These are phyloP conservation scores for Oropetium thomaeum DNA, from an alignment of 176 grass and related monocot species.

Conservation along the genomic window DNA sequence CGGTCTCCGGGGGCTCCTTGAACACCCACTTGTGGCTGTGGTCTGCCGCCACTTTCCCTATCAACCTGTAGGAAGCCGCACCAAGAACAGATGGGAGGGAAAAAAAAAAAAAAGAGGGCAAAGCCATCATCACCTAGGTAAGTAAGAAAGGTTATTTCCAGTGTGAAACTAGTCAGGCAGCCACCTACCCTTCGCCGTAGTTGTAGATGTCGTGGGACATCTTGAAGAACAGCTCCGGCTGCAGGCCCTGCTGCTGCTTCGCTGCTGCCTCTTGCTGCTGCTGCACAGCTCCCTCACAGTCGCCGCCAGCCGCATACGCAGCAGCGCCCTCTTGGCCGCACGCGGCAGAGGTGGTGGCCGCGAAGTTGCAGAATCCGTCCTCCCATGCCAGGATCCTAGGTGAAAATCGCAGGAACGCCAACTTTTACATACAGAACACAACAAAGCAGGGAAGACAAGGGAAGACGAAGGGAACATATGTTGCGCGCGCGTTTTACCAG, in stretches of 20 bases:
- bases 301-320: conserved; percentile 6
- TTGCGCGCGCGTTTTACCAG: conserved; percentile 45
- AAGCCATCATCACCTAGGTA: neutral
- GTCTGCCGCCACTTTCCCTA: conserved; percentile 99
- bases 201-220: conserved; percentile 99
- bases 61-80: conserved; percentile 43
- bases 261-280: neutral
- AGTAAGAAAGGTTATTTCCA: neutral
- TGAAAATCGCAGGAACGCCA: neutral
- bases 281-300: conserved; percentile 33
- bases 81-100: too few species aligned
- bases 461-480: neutral
- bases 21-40: conserved; percentile 99
- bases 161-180: neutral
- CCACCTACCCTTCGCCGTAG: conserved; percentile 81
- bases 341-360: conserved; percentile 43
- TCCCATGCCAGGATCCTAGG: conserved; percentile 96
- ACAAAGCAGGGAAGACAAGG: neutral
- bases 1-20: conserved; percentile 69
- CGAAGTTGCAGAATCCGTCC: conserved; percentile 98
- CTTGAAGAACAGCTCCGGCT: conserved; percentile 99
- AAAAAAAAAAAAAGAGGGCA: neutral
- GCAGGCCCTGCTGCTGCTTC: conserved; percentile 42
- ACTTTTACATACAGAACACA: conserved; percentile 11
- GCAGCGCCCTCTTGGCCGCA: conserved; percentile 47